phyloP scores from a whole-genome alignment of 257 asterid genomes.

The Ehretia macrophylla region DNA sequence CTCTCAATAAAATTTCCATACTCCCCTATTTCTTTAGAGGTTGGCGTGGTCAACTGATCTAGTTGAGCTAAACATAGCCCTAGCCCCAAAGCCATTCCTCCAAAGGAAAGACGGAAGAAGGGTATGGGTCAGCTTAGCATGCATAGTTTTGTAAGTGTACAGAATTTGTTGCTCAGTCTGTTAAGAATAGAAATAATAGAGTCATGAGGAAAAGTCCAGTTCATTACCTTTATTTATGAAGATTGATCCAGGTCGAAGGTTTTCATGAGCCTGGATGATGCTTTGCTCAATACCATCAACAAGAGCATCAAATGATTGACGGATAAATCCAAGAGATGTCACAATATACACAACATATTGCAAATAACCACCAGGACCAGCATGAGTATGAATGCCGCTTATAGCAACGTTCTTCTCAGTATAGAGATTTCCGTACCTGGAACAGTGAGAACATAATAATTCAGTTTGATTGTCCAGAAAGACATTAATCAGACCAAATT shows the following conservation, averaged over 20 bases:
- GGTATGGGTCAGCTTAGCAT: neutral
- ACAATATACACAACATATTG: slow-evolving; percentile 88
- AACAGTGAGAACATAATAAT: slow-evolving; percentile 8
- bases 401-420: slow-evolving; percentile 90
- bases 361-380: slow-evolving; percentile 99
- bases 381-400: slow-evolving; percentile 95
- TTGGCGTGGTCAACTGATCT: too few relatives aligned
- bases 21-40: too few relatives aligned
- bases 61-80: too few relatives aligned
- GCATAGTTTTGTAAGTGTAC: too few relatives aligned
- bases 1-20: too few relatives aligned
- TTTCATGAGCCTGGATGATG: slow-evolving; percentile 83
- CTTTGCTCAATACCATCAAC: slow-evolving; percentile 96
- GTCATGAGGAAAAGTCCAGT: neutral
- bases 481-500: neutral
- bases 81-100: neutral
- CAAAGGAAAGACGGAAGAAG: neutral
- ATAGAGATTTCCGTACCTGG: slow-evolving; percentile 86
- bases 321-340: slow-evolving; percentile 97
- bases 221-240: slow-evolving; percentile 72
- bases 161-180: neutral
- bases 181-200: slow-evolving; percentile 1
- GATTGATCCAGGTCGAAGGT: slow-evolving; percentile 85
- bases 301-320: slow-evolving; percentile 91
- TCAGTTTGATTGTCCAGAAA: neutral